Evolutionary conservation across 2,329 filamentous ascomycete genomes (phyloP), one percentile per base, ranked within the genome.

Genomic region (Botrytis squamosa): DNA sequence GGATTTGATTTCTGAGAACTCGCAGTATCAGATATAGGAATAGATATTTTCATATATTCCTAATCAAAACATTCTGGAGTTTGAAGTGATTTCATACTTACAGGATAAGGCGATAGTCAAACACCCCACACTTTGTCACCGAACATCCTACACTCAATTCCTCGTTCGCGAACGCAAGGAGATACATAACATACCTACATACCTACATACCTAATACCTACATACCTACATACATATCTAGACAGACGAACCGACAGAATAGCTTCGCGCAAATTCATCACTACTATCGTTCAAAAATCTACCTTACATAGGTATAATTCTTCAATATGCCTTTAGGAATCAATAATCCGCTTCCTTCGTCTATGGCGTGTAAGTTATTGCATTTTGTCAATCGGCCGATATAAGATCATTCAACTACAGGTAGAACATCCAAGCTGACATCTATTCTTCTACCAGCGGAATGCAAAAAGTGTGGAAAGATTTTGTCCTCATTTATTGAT

Each of bases 381-480:
- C 52, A 65, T 49, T 60, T 62, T 29, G 33, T 75, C 42, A 75
- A 75, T 74, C 74, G 74, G 46, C 46, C 57, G 74, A 75, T 14
- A 59, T 55, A 9, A 46, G 18, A 70, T 62, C 38, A 22, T 57
- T 59, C 55, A 18, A 60, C 14, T 38, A 25, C 64, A 22, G 46
- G 29, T 20, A 57, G 46, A 57, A 59, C 40, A 69, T 12, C 49
- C 2, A 57, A 69, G 40, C 77, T 78, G 73, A 36, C 72, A 73
- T 65, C 33, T 49, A 46, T 29, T 42, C 52, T 44, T 29, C 49
- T 22, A 70, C 44, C 83, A 98, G 95, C 94, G 86, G 96, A 99
- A 86, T 98, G 96, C 85, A 96, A 92, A 84, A 99, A 99, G 85
- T 96, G 94, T 82, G 93, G 93, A 81, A 97, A 97, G 87, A 98